These are phyloP conservation scores for Pleurotus giganteus DNA, from an alignment of 768 basidiomycete species.

Conservation along the genomic window DNA sequence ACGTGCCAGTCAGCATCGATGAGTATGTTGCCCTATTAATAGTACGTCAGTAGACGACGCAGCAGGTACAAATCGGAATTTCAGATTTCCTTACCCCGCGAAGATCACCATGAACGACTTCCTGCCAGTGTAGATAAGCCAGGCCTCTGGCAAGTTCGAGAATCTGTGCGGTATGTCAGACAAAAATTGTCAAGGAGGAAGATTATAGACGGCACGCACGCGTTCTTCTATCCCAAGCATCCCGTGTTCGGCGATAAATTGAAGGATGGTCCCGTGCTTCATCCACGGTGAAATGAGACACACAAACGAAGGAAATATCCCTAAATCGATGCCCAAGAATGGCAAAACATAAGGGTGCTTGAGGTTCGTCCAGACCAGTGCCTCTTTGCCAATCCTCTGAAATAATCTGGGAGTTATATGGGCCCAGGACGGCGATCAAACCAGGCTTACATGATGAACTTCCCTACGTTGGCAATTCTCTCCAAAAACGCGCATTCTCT, in stretches of 20 bases:
- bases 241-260: conserved; percentile 16
- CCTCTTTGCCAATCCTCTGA: conserved; percentile 24
- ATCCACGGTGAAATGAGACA: conserved; percentile 27
- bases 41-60: background rate
- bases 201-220: conserved; percentile 10
- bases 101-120: conserved; percentile 21
- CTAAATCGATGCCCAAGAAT: conserved; percentile 23
- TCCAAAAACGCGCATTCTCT: background rate
- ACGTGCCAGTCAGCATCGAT: conserved; percentile 3
- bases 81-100: conserved; percentile 15
- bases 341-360: conserved; percentile 24
- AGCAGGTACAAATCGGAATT: background rate
- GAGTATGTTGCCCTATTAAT: conserved; percentile 6
- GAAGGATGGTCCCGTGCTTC: conserved; percentile 20
- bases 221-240: conserved; percentile 17
- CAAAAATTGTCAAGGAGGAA: background rate
- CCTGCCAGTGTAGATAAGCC: conserved; percentile 16
- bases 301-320: conserved; percentile 20
- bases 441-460: background rate
- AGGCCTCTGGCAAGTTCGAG: conserved; percentile 17
- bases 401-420: background rate
- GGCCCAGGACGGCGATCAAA: background rate
- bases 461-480: background rate
- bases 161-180: conserved; percentile 11
- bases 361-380: conserved; percentile 25